Conservation (phyloP, 2,329 filamentous ascomycete genomes). For the Dryadomyces quercivorus region DNA sequence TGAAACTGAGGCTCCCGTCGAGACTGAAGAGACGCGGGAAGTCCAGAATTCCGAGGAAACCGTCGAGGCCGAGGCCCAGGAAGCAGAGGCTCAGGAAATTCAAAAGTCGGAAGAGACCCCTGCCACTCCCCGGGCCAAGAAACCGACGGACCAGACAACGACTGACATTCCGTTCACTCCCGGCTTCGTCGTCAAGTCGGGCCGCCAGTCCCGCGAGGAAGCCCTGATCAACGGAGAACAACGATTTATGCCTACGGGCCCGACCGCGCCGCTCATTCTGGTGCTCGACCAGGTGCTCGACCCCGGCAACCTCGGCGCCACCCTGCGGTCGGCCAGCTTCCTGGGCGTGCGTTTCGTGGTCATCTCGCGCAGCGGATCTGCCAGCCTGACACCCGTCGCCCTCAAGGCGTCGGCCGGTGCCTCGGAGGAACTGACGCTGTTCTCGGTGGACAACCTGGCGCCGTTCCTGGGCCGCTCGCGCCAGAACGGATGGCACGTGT, state of each 20-base stretch:
- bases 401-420: constrained; percentile 85
- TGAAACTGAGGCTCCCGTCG: background rate
- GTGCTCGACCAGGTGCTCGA: constrained; percentile 69
- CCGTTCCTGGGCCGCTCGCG: constrained; percentile 59
- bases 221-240: constrained; percentile 56
- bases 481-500: constrained; percentile 68
- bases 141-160: background rate
- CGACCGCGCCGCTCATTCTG: constrained; percentile 53
- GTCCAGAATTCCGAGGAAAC: no score
- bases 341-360: constrained; percentile 79
- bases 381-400: constrained; percentile 61
- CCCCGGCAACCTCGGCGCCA: constrained; percentile 80
- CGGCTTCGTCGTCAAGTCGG: constrained; percentile 48
- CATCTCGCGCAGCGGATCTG: constrained; percentile 61
- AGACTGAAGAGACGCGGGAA: background rate
- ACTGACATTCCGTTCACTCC: constrained; percentile 6
- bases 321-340: constrained; percentile 79
- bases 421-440: constrained; percentile 64
- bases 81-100: no score
- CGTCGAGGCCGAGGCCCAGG: no score
- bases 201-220: constrained; percentile 64
- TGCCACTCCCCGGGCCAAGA: no score
- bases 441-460: constrained; percentile 54
- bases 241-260: constrained; percentile 27
- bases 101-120: no score